Evolutionary conservation across 202 grass and related monocot species (phyloP), one percentile per base, ranked within the genome.

Genomic region (Brachypodium distachyon): DNA sequence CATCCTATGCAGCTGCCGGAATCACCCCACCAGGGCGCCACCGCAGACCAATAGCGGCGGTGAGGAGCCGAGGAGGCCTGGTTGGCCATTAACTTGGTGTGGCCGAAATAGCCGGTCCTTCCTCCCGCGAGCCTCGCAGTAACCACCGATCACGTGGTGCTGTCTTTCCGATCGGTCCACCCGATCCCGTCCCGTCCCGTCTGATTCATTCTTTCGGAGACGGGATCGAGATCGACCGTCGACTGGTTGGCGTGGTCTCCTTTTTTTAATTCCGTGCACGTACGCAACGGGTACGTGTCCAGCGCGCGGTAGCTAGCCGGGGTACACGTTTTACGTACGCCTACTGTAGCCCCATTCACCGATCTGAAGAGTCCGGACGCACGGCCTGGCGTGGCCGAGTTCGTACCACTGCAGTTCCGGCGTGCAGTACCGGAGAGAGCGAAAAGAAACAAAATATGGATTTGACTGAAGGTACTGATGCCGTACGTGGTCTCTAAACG

Each of bases 111-210:
- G 47, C 61, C 47, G 61, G 75, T 78, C 61, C 75, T 65, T 21
- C 75, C 75, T 32, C 17, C n/a, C n/a, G n/a, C n/a, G n/a, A n/a
- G n/a, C n/a, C n/a, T n/a, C 49, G 62, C 64, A 68, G 64, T 79
- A 70, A 79, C 64, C 51, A 59, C 37, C 21, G 2, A 3, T 59
- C 68, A 73, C 44, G 68, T 81, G 79, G 9, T 6, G 14, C 67
- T 81, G 68, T 63, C 78, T 60, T 80, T 16, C 43, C 10, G 33
- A 42, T 28, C 7, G 34, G 49, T 66, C 17, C 19, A 72, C 25
- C 25, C 68, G 4, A 76, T 47, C 23, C 12, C 46, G 11, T 44
- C 36, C 46, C 46, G 26, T 4, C 12, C 41, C 46, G 26, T 4
- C 12, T 28, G n/a, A 28, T 43, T 18, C 42, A 19, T 31, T 69